phyloP scores from a whole-genome alignment of 2,329 filamentous ascomycete genomes.

The Ceratocystis papillata region DNA sequence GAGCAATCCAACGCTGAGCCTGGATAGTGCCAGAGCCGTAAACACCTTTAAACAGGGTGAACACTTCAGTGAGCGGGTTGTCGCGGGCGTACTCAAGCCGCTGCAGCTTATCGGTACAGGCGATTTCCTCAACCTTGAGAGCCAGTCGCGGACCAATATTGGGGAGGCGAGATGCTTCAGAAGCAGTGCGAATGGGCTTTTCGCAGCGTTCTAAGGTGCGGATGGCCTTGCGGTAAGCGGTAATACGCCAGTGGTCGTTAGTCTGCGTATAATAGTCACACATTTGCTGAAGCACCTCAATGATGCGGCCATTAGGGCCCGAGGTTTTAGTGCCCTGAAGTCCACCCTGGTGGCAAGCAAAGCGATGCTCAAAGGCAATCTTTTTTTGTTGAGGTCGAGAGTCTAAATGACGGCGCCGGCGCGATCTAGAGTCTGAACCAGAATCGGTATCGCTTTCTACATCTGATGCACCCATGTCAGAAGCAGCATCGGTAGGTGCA shows the following conservation, averaged over 20 bases:
- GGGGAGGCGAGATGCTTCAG: conserved; percentile 57
- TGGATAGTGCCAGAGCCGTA: conserved; percentile 65
- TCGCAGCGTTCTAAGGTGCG: conserved; percentile 57
- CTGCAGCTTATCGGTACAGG: conserved; percentile 57
- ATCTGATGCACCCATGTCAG: not conserved
- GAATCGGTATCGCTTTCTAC: not conserved
- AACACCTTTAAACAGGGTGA: conserved; percentile 63
- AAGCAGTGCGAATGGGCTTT: conserved; percentile 52
- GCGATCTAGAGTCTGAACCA: conserved; percentile 14
- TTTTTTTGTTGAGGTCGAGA: conserved; percentile 28
- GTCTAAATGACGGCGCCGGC: conserved; percentile 23
- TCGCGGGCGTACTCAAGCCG: conserved; percentile 59
- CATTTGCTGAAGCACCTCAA: conserved; percentile 69
- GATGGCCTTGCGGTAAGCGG: conserved; percentile 68
- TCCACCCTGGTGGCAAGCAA: conserved; percentile 46
- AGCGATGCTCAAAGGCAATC: conserved; percentile 38
- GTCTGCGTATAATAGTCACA: conserved; percentile 61
- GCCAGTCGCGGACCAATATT: conserved; percentile 64
- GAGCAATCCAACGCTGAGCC: conserved; percentile 64
- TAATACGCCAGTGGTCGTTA: conserved; percentile 65
- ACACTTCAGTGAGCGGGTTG: conserved; percentile 53
- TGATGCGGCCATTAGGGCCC: conserved; percentile 66
- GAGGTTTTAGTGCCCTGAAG: conserved; percentile 35
- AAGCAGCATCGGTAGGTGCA: not conserved
- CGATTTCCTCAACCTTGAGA: conserved; percentile 82